A percentile compares a stretch with the other conserved stretches of the same genome.
These are phyloP conservation scores for Dendrobium catenatum DNA, from an alignment of 106 monocot genomes.

Conservation along the genomic window DNA sequence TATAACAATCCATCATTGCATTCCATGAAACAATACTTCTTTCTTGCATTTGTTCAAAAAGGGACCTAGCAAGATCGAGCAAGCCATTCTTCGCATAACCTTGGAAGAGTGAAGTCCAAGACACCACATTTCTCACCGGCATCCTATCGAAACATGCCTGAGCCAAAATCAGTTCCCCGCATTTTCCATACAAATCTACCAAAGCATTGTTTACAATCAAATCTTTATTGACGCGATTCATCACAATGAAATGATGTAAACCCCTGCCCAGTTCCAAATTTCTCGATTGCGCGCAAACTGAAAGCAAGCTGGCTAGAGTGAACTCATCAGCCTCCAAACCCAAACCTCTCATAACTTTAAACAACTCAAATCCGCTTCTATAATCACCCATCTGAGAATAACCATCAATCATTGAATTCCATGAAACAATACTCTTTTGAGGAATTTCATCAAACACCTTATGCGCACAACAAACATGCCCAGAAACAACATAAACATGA, in stretches of 20 bases:
- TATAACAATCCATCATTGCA: slow-evolving; percentile 56
- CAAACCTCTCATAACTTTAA: slow-evolving; percentile 33
- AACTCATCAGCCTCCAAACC: slow-evolving; percentile 43
- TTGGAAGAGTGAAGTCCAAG: slow-evolving; percentile 56
- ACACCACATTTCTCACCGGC: slow-evolving; percentile 37
- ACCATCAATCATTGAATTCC: slow-evolving; percentile 71
- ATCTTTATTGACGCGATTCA: slow-evolving; percentile 24
- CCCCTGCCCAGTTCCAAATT: slow-evolving; percentile 26
- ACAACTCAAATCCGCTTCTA: slow-evolving; percentile 20
- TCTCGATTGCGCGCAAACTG: slow-evolving; percentile 29
- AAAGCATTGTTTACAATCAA: slow-evolving; percentile 55
- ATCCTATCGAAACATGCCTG: slow-evolving; percentile 38
- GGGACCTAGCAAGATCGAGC: slow-evolving; percentile 32
- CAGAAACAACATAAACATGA: slow-evolving; percentile 30
- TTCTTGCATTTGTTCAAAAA: slow-evolving; percentile 45
- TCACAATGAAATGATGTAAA: slow-evolving; percentile 27
- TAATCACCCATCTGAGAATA: slow-evolving; percentile 38
- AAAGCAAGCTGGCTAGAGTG: slow-evolving; percentile 55
- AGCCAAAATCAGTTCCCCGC: slow-evolving; percentile 31
- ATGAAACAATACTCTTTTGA: slow-evolving; percentile 42
- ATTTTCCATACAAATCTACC: slow-evolving; percentile 78
- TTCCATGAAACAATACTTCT: slow-evolving; percentile 61
- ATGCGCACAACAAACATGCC: slow-evolving; percentile 11
- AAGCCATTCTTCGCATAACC: slow-evolving; percentile 43
- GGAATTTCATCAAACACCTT: slow-evolving; percentile 61